Evolutionary conservation across 768 basidiomycete species (phyloP), one percentile per base, ranked within the genome.

Genomic region (Auricularia heimuer): DNA sequence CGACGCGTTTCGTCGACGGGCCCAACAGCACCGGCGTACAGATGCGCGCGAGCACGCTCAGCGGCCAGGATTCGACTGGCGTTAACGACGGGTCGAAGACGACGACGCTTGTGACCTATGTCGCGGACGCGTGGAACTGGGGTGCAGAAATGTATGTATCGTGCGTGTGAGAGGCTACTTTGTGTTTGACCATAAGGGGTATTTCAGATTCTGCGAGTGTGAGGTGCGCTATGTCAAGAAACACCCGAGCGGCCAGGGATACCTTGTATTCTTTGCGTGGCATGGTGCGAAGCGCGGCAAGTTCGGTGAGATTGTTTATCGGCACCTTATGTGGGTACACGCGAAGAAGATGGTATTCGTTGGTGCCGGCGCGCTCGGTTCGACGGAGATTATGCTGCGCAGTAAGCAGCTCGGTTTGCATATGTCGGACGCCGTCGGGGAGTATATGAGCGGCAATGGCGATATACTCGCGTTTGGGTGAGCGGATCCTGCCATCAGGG

Each of bases 341-440:
- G 56, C 56, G 56, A 24, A 34, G 14, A 60, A 60, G 34, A 35
- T 60, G 56, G 56, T 60, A 1, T 60, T 60, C 34, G 24, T 60
- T 29, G 56, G 56, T 4, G 56, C 56, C 2, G 56, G 56, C 24
- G 33, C 29, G 51, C 14, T 64, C 14, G 63, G 63, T 7, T 42
- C 63, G 63, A 64, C 47, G 47, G 63, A 64, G 63, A 54, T 64
- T 1, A 34, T 64, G 47, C 35, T 64, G 21, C 63, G 63, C 8
- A 64, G 63, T 34, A 51, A 64, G 63, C n/a, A 51, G 63, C 47
- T 33, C 47, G 63, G 63, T 3, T 34, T 64, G 47, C 21, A 11
- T 3, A 54, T 56, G 47, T 51, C 29, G 3, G 33, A 51, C 1
- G 24, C 14, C 16, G 35, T 54, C 33, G 63, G 63, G 11, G 3